Percentiles rank a stretch among this genome's conserved stretches.
phyloP scores from a whole-genome alignment of 2,329 filamentous ascomycete species.

The Sordariomycetes sp. region DNA sequence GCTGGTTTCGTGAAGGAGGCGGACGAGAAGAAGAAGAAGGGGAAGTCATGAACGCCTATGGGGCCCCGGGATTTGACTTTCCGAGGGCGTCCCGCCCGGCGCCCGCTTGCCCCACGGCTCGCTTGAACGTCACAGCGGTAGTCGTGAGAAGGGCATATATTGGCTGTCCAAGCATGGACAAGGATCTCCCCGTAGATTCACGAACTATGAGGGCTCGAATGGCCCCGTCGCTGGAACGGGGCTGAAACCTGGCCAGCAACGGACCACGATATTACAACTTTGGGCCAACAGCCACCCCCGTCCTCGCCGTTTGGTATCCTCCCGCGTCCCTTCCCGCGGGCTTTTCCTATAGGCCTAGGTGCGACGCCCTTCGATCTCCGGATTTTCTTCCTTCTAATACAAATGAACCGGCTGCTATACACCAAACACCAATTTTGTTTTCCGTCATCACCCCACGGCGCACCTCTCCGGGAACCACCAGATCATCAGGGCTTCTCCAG shows the following conservation, averaged over 20 bases:
- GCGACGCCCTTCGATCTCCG: neutral
- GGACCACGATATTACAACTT: too few species aligned
- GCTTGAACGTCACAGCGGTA: too few species aligned
- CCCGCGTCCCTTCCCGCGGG: neutral
- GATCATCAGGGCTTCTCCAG: slow-evolving; percentile 22
- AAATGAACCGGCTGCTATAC: neutral
- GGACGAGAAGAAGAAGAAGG: slow-evolving; percentile 30
- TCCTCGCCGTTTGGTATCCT: too few species aligned
- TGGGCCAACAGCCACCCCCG: too few species aligned
- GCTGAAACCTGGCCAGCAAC: too few species aligned
- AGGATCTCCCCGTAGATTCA: too few species aligned
- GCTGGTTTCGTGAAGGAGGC: slow-evolving; percentile 57
- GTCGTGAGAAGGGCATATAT: too few species aligned
- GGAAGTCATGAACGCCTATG: slow-evolving; percentile 11
- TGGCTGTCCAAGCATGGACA: too few species aligned
- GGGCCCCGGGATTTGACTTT: neutral
- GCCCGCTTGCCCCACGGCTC: neutral
- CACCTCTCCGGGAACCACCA: neutral
- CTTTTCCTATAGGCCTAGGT: too few species aligned
- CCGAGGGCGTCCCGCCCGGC: neutral
- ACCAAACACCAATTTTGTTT: neutral
- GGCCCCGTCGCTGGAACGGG: too few species aligned
- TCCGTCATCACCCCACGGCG: neutral
- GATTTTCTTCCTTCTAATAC: neutral
- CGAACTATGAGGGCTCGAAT: too few species aligned